phyloP scores from a whole-genome alignment of 805 yeast genomes.

The Saturnispora gosingensis region DNA sequence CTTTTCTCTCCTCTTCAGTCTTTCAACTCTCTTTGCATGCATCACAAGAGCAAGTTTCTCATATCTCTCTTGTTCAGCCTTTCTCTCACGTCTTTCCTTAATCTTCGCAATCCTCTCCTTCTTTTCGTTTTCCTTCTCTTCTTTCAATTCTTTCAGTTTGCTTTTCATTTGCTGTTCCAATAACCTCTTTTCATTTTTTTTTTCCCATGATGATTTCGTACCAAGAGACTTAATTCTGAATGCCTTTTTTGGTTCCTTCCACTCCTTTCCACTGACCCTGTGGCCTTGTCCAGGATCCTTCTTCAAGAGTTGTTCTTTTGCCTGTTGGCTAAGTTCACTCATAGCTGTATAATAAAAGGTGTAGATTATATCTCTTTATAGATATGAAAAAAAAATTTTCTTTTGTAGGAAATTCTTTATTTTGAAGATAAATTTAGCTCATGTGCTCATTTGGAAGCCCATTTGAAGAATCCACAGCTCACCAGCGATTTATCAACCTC shows the following conservation, averaged over 20 bases:
- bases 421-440: not conserved
- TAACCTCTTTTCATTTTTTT: constrained; percentile 55
- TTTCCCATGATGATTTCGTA: constrained; percentile 52
- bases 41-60: constrained; percentile 74
- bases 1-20: constrained; percentile 86
- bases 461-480: constrained; percentile 47
- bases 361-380: not conserved
- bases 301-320: not conserved
- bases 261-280: constrained; percentile 39
- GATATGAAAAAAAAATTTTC: not conserved
- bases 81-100: constrained; percentile 68
- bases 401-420: not conserved
- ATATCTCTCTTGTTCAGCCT: constrained; percentile 84
- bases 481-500: constrained; percentile 4
- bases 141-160: constrained; percentile 62
- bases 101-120: constrained; percentile 44
- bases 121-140: constrained; percentile 61
- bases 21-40: constrained; percentile 87
- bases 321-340: constrained; percentile 3
- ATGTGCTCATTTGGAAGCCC: constrained; percentile 29
- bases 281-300: constrained; percentile 21
- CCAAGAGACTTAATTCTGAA: constrained; percentile 57
- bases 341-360: not conserved
- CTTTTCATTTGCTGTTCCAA: constrained; percentile 61
- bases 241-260: constrained; percentile 64